These are phyloP conservation scores for Cladochytrium replicatum DNA, from an alignment of 192 early-diverging fungal species.

Conservation along the genomic window DNA sequence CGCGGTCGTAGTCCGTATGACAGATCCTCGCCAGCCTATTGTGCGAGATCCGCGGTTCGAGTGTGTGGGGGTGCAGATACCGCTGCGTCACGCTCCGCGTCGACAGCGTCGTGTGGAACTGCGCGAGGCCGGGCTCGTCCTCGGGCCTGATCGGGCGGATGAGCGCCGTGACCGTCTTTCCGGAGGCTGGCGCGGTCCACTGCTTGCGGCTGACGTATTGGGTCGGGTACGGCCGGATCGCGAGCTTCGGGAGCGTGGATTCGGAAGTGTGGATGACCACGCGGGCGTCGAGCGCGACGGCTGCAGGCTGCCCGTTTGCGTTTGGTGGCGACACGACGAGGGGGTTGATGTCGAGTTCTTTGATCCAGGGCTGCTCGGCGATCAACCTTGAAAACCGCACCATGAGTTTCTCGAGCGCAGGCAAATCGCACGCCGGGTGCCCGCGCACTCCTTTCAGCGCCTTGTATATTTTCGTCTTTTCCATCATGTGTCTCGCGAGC, in stretches of 20 bases:
- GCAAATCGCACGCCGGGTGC: neutral
- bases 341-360: neutral
- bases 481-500: neutral
- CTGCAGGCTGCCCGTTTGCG: neutral
- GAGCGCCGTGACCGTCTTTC: too few relatives aligned
- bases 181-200: too few relatives aligned
- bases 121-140: too few relatives aligned
- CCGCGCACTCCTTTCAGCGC: neutral
- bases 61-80: too few relatives aligned
- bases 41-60: too few relatives aligned
- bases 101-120: too few relatives aligned
- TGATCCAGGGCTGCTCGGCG: neutral
- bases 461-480: conserved; percentile 1
- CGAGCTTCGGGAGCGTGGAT: neutral
- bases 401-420: neutral
- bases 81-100: too few relatives aligned
- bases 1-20: too few relatives aligned
- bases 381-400: neutral
- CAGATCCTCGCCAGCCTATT: too few relatives aligned
- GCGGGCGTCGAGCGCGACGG: neutral
- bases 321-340: neutral
- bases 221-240: neutral
- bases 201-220: neutral
- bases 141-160: too few relatives aligned
- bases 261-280: neutral